These are phyloP conservation scores for Ammopiptanthus mongolicus DNA, from an alignment of 306 rosid species.

Conservation along the genomic window DNA sequence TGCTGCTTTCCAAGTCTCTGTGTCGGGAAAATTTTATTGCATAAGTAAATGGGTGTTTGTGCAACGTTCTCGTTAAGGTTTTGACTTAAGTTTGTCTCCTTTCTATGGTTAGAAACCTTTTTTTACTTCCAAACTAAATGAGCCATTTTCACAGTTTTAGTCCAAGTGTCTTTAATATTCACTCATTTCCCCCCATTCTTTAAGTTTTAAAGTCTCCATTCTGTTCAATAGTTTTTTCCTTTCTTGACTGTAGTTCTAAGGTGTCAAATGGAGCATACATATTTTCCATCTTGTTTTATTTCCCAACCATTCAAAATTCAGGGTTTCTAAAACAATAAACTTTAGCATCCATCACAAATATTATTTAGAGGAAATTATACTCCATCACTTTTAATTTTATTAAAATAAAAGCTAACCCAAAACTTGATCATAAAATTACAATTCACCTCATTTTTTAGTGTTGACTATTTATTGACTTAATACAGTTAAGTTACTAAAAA, in stretches of 20 bases:
- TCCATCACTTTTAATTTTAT: too few species aligned
- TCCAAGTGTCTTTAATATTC: slow-evolving; percentile 1
- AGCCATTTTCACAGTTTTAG: slow-evolving; percentile 12
- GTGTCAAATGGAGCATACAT: background rate
- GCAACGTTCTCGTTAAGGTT: background rate
- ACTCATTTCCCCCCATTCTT: background rate
- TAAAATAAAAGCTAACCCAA: too few species aligned
- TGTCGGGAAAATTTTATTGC: slow-evolving; percentile 10
- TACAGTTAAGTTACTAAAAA: too few species aligned
- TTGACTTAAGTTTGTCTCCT: slow-evolving; percentile 11
- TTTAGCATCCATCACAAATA: background rate
- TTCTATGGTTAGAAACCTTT: background rate
- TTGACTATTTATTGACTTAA: too few species aligned
- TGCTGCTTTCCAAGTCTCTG: background rate
- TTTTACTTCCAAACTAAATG: background rate
- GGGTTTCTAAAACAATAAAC: background rate
- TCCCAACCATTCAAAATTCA: background rate
- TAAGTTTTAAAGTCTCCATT: slow-evolving; percentile 21
- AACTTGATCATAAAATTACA: too few species aligned
- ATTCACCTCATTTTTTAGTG: too few species aligned
- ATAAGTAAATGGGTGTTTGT: background rate
- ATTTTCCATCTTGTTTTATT: background rate
- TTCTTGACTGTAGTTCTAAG: background rate
- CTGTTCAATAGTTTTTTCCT: background rate
- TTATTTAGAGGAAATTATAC: background rate